Evolutionary conservation across 2,329 filamentous ascomycete genomes (phyloP).

Genomic region (Verticillium longisporum): DNA sequence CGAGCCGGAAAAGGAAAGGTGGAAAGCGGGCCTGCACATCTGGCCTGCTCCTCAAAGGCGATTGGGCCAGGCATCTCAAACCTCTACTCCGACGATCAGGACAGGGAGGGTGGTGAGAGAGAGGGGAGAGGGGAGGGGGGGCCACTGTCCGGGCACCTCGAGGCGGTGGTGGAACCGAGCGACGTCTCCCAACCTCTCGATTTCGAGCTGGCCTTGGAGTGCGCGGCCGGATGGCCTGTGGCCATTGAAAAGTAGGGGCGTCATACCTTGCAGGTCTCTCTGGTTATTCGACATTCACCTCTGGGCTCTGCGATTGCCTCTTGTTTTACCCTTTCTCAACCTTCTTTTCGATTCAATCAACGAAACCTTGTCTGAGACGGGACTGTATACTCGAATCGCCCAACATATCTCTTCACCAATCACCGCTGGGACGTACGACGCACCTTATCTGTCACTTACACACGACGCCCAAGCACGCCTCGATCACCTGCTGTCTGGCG

Average conservation of each 20-base stretch:
- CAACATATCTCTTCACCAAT: not conserved
- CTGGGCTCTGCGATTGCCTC: not conserved
- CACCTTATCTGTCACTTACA: not conserved
- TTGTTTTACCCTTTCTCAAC: not conserved
- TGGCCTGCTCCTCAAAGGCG: constrained; percentile 2
- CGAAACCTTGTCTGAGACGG: too few species aligned
- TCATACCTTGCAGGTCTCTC: not conserved
- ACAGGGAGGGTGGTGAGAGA: not conserved
- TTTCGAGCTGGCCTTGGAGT: constrained; percentile 15
- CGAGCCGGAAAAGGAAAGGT: not conserved
- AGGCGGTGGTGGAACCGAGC: constrained; percentile 9
- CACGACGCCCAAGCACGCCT: not conserved
- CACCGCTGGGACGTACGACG: not conserved
- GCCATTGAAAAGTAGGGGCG: not conserved
- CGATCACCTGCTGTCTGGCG: not conserved
- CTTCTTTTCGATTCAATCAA: not conserved
- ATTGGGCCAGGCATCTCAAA: constrained; percentile 6
- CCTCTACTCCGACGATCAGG: not conserved
- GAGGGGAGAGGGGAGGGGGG: not conserved
- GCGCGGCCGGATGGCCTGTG: not conserved
- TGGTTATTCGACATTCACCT: not conserved
- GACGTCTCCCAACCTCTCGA: constrained; percentile 25
- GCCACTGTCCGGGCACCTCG: not conserved
- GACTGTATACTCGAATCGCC: too few species aligned
- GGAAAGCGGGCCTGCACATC: constrained; percentile 2